phyloP scores from a whole-genome alignment of 208 protist genomes.

The Plasmodiophora brassicae region DNA sequence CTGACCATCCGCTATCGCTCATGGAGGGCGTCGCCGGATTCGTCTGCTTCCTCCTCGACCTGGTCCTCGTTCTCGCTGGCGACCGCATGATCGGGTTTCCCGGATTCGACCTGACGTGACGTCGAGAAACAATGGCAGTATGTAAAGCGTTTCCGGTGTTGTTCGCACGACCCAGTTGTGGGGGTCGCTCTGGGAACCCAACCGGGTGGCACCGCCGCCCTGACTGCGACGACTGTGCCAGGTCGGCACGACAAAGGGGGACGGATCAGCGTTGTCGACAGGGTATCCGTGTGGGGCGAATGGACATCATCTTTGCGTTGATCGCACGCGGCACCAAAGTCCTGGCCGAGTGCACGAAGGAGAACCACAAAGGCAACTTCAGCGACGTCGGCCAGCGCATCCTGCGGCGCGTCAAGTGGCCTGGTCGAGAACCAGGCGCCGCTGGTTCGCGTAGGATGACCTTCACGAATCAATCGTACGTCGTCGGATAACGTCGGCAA shows the following conservation, averaged over 20 bases:
- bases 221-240: too few relatives aligned
- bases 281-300: too few relatives aligned
- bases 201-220: too few relatives aligned
- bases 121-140: too few relatives aligned
- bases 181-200: too few relatives aligned
- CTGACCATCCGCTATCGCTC: background rate
- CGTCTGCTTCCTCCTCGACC: constrained; percentile 3
- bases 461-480: background rate
- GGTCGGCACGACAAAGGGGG: too few relatives aligned
- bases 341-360: background rate
- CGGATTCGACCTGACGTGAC: constrained; percentile 12
- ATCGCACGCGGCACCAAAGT: background rate
- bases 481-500: background rate
- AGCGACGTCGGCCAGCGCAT: background rate
- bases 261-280: too few relatives aligned
- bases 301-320: background rate
- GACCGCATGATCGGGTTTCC: background rate
- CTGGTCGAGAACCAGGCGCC: background rate
- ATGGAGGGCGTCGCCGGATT: background rate
- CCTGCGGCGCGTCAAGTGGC: background rate
- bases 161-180: too few relatives aligned
- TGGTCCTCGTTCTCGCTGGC: background rate
- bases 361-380: background rate
- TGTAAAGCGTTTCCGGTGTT: too few relatives aligned
- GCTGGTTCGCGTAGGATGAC: background rate